These are phyloP conservation scores for Plenodomus biglobosus DNA, from an alignment of 2,329 filamentous ascomycete genomes.

Conservation along the genomic window DNA sequence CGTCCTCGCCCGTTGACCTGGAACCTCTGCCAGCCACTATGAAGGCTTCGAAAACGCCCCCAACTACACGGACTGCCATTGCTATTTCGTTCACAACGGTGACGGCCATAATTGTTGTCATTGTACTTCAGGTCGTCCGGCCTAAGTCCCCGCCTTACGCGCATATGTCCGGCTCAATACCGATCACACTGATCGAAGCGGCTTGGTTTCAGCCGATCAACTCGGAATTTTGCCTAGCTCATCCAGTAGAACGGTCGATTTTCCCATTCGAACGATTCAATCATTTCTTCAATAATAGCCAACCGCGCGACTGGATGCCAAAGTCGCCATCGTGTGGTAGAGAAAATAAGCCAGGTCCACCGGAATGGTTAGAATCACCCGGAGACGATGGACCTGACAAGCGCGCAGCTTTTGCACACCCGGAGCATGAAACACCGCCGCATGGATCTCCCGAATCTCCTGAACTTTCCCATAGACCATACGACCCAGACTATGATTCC, in stretches of 20 bases:
- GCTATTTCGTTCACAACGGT: slow-evolving; percentile 11
- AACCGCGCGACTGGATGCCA: slow-evolving; percentile 16
- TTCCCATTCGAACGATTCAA: slow-evolving; percentile 18
- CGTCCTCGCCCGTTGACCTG: background rate
- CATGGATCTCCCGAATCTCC: background rate
- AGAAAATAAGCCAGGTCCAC: slow-evolving; percentile 12
- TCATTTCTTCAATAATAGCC: slow-evolving; percentile 10
- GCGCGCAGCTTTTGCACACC: background rate
- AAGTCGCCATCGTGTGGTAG: slow-evolving; percentile 6
- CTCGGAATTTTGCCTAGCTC: slow-evolving; percentile 18
- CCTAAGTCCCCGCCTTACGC: slow-evolving; percentile 17
- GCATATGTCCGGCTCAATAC: slow-evolving; percentile 21
- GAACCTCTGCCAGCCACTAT: slow-evolving; percentile 1
- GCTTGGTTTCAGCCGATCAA: slow-evolving; percentile 18
- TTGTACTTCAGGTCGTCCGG: slow-evolving; percentile 13
- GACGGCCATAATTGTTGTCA: slow-evolving; percentile 4
- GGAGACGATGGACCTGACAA: slow-evolving; percentile 4
- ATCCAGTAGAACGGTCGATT: slow-evolving; percentile 13
- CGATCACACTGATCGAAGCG: slow-evolving; percentile 18
- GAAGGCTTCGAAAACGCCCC: background rate
- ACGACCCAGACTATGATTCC: background rate
- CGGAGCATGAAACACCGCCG: background rate
- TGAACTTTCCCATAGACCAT: background rate
- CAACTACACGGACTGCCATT: slow-evolving; percentile 6
- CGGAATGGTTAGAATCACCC: slow-evolving; percentile 9